Base-by-base conservation (phyloP, 2,329 filamentous ascomycete genomes). In the Talaromyces rugulosus region DNA sequence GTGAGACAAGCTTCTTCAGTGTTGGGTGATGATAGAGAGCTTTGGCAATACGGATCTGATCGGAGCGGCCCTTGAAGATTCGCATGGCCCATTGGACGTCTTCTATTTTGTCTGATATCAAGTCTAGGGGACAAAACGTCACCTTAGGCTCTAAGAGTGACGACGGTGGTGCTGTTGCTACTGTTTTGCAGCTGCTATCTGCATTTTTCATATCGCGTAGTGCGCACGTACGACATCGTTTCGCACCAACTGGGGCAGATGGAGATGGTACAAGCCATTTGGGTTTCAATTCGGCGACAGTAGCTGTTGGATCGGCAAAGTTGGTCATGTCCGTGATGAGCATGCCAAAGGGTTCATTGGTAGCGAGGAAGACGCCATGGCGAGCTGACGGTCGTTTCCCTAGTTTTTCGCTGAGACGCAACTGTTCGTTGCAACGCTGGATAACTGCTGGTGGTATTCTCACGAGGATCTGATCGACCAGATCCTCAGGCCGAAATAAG, bases 251-350 rank as follows among this genome's bases (percentile, higher is more conserved):
- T 1, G 90, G 91, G 0, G 90, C 90, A 42, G 85, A 87, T 4
- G 88, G 89, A 2, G 90, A 93, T 72, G 92, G 90, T 8, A 82
- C 78, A 30, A 95, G 83, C 91, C 91, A 95, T 75, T 95, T 95
- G 14, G 91, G 90, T 72, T 95, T 95, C 76, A 94, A 89, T 72
- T 94, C 89, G 61, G 90, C 78, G 34, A 89, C 71, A 52, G 55
- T 73, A 55, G 70, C 69, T 3, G 69, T 70, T 0, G 72, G 69
- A 16, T 72, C 72, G 8, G 68, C 67, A 31, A 68, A 68, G 6
- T 80, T 78, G 2, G 82, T 83, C 89, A 94, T 93, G 70, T 93
- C 89, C 63, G 88, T 88, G 56, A 94, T 83, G 3, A 94, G 76
- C 68, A 92, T 84, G 5, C 87, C 90, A 69, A 86, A 84, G 3